phyloP scores from a whole-genome alignment of 768 basidiomycete genomes.

The Pulveroboletus sp. region DNA sequence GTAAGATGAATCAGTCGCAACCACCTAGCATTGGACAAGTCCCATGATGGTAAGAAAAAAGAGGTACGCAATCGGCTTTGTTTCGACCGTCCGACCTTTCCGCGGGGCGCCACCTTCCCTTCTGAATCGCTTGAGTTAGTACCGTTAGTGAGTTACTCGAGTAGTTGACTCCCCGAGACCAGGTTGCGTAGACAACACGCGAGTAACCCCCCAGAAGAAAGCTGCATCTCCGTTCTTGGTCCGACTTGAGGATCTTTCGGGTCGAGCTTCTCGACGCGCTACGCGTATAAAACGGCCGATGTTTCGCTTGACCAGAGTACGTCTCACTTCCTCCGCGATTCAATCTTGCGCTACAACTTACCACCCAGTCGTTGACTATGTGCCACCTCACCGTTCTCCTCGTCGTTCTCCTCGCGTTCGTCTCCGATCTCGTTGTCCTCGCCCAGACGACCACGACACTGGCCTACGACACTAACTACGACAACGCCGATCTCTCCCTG shows the following conservation, averaged over 20 bases:
- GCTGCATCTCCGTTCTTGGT: neutral
- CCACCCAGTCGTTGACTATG: slow-evolving; percentile 22
- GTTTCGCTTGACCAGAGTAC: neutral
- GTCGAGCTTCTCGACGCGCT: slow-evolving; percentile 1
- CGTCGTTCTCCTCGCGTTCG: slow-evolving; percentile 10
- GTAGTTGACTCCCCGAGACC: neutral
- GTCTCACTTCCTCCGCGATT: neutral
- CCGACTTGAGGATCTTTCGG: neutral
- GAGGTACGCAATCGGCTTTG: no score
- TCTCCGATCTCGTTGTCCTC: slow-evolving; percentile 15
- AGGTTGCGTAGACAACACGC: neutral
- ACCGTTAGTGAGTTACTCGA: neutral
- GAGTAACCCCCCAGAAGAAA: neutral
- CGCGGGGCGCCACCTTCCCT: no score
- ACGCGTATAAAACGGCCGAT: slow-evolving; percentile 18
- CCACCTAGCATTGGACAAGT: no score
- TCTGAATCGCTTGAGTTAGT: slow-evolving; percentile 5
- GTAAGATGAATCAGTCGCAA: no score
- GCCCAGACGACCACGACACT: slow-evolving; percentile 27
- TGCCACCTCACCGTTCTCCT: slow-evolving; percentile 16
- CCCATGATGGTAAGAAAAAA: no score
- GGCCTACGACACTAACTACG: slow-evolving; percentile 38
- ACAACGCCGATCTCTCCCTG: slow-evolving; percentile 27
- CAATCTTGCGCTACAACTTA: neutral
- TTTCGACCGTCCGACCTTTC: no score